Conservation (phyloP, 176 grass and related monocot genomes). For the Aegilops tauschii region DNA sequence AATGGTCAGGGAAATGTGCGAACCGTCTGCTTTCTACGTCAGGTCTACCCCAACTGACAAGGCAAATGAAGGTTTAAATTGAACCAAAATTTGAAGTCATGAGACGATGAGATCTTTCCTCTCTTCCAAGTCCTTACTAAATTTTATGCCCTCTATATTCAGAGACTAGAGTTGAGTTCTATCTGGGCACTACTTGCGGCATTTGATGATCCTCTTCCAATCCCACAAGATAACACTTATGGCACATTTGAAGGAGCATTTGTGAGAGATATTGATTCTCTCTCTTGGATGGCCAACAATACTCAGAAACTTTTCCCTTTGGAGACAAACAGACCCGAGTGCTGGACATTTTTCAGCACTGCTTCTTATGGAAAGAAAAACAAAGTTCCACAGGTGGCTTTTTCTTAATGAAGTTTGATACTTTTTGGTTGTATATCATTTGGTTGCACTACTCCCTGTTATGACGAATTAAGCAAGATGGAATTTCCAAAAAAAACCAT, state of each 20-base stretch:
- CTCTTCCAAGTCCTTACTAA: constrained; percentile 13
- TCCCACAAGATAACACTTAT: constrained; percentile 33
- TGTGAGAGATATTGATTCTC: constrained; percentile 74
- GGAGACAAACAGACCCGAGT: constrained; percentile 48
- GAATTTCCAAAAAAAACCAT: not conserved
- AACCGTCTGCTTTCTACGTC: constrained; percentile 83
- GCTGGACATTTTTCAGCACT: constrained; percentile 97
- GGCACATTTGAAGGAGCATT: constrained; percentile 82
- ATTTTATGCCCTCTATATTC: constrained; percentile 23
- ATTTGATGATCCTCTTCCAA: constrained; percentile 78
- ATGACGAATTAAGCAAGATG: not conserved
- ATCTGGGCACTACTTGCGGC: constrained; percentile 92
- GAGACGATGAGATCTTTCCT: not conserved
- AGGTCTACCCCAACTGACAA: constrained; percentile 76
- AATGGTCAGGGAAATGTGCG: constrained; percentile 82
- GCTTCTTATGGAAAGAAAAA: constrained; percentile 72
- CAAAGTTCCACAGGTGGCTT: constrained; percentile 91
- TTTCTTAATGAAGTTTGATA: constrained; percentile 25
- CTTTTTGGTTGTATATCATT: not conserved
- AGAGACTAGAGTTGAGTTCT: constrained; percentile 88
- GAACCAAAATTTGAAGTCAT: constrained; percentile 4
- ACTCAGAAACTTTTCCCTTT: constrained; percentile 66
- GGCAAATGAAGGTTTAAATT: constrained; percentile 87
- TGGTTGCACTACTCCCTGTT: not conserved
- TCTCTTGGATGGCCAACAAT: constrained; percentile 98